Evolutionary conservation across 148 eudicot species (phyloP), one percentile per base, ranked within the genome.

Genomic region (Silene conica): DNA sequence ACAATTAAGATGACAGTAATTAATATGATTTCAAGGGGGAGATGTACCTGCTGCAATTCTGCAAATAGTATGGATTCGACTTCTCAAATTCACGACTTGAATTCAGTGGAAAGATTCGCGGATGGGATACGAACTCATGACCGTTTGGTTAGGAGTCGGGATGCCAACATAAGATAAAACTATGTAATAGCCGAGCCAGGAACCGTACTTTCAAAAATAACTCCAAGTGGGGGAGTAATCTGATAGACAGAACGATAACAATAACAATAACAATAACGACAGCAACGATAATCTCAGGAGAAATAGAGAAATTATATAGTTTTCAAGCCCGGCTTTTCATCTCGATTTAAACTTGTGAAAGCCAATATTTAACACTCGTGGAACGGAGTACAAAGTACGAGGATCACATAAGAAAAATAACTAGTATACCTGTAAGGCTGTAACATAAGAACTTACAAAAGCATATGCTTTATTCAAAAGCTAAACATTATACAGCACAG

Each of bases 381-480:
- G 63, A 10, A 59, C 63, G 2, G 15, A 50, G 55, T 12, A 59
- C 15, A 59, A 9, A 22, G 12, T 20, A 19, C 10, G 15, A 52
- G 46, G 25, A n/a, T 67, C 23, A 65, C 52, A 18, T 2, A 59
- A 72, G 69, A 56, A 21, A 57, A 55, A 3, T 50, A 66, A 14
- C 34, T 25, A 46, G 73, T 73, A 65, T 78, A 57, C 77, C 69
- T 58, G 62, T 78, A 9, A 72, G 34, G 67, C 69, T 58, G 62
- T 78, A 9, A 72, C 52, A 75, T 75, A 63, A 50, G 52, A 72
- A 65, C 61, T 63, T 55, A 63, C 74, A 50, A 69, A 50, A 70
- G 18, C 52, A 25, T 69, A 28, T 62, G 68, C 65, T 48, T 70
- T 70, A 70, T 77, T 70, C 70, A 69, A 76, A 76, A 61, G 73